phyloP scores from a whole-genome alignment of 225 moss, liverwort and hornwort genomes.

The Pseudoscleropodium purum region DNA sequence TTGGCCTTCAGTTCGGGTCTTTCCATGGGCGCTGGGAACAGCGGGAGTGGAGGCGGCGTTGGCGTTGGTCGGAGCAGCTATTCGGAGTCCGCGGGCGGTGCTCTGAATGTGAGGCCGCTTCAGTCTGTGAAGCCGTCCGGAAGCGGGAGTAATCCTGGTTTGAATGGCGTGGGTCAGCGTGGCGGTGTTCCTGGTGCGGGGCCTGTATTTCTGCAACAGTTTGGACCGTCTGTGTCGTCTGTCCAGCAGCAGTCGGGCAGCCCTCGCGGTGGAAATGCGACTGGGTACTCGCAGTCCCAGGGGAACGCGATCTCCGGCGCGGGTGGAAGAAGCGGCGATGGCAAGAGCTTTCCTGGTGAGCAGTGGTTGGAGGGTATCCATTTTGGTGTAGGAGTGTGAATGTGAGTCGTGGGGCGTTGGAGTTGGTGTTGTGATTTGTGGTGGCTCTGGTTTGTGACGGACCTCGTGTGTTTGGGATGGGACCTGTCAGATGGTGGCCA shows the following conservation, averaged over 20 bases:
- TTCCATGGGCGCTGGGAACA: slow-evolving; percentile 18
- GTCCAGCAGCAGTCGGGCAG: slow-evolving; percentile 48
- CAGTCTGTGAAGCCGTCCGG: slow-evolving; percentile 24
- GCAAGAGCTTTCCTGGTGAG: slow-evolving; percentile 25
- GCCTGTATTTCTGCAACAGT: slow-evolving; percentile 41
- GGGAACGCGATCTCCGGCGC: neutral
- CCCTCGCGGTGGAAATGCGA: slow-evolving; percentile 16
- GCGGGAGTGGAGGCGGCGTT: neutral
- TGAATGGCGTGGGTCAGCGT: slow-evolving; percentile 20
- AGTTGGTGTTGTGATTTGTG: neutral
- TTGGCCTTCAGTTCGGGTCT: slow-evolving; percentile 10
- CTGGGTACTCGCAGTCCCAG: slow-evolving; percentile 1
- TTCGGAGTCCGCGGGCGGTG: neutral
- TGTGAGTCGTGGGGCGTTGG: neutral
- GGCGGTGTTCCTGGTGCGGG: slow-evolving; percentile 9
- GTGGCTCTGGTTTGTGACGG: neutral
- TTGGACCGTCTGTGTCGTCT: slow-evolving; percentile 16
- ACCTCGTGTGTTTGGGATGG: neutral
- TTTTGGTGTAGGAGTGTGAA: neutral
- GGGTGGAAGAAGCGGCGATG: slow-evolving; percentile 3
- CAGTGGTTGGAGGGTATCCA: neutral
- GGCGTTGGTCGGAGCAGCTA: slow-evolving; percentile 18
- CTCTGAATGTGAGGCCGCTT: slow-evolving; percentile 14
- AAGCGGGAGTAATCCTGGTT: neutral
- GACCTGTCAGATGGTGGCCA: slow-evolving; percentile 18